Evolutionary conservation across 371 early-diverging fungal genomes (phyloP).

Genomic region (Mortierella sp.): DNA sequence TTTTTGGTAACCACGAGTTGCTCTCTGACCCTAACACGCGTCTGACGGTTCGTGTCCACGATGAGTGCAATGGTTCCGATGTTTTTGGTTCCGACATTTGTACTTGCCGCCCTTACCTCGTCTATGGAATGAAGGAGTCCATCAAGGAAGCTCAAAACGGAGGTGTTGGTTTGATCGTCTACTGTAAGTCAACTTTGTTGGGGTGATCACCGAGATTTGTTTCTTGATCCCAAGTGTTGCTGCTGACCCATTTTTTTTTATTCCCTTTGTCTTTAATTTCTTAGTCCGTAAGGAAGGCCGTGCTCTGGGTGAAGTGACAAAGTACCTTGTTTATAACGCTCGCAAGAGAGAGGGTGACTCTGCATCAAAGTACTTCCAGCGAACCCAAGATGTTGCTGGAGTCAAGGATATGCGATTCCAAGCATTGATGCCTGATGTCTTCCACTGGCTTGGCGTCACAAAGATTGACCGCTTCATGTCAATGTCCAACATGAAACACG

Average conservation of each 20-base stretch:
- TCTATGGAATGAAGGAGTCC: constrained; percentile 93
- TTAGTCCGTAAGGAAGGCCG: constrained; percentile 94
- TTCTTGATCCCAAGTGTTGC: not conserved
- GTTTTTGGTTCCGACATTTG: constrained; percentile 95
- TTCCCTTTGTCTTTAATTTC: not conserved
- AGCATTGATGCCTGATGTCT: constrained; percentile 96
- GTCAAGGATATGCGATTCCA: constrained; percentile 99
- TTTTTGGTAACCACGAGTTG: constrained; percentile 90
- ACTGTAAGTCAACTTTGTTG: constrained; percentile 69
- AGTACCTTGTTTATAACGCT: constrained; percentile 96
- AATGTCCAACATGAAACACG: constrained; percentile 95
- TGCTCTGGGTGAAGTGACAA: constrained; percentile 96
- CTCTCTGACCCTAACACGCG: constrained; percentile 87
- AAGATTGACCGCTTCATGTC: constrained; percentile 96
- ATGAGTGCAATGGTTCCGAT: constrained; percentile 95
- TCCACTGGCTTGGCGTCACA: constrained; percentile 96
- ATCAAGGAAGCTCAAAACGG: constrained; percentile 93
- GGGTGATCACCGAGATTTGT: not conserved
- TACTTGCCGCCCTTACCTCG: constrained; percentile 95
- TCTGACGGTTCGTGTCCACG: constrained; percentile 92
- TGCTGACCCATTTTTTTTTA: not conserved
- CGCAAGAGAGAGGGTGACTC: constrained; percentile 94
- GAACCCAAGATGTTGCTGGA: constrained; percentile 95
- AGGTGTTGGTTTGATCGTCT: constrained; percentile 94
- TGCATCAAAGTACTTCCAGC: constrained; percentile 90